Base-by-base conservation (phyloP, 108 stramenopile genomes). In the Skeletonema potamos region DNA sequence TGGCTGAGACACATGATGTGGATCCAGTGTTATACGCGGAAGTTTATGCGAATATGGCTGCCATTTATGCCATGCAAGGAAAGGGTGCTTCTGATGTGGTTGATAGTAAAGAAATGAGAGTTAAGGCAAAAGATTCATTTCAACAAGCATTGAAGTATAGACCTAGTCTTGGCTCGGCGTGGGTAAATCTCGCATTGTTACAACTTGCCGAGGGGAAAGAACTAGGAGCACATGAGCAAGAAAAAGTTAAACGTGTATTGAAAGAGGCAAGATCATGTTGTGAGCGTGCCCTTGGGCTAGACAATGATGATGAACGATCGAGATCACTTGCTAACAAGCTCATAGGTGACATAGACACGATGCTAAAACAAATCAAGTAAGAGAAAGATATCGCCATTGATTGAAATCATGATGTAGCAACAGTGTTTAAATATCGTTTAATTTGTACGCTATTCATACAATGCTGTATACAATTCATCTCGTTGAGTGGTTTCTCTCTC, bases 21-120 rank as follows among this genome's bases (percentile, higher is more conserved):
- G 78, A 79, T 68, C 70, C 66, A 26, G 26, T 33, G n/a, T 32
- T 79, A n/a, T 79, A 79, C 22, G 71, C 71, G 11, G 78, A 79
- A 28, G 78, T 79, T 28, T 66, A 68, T 60, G 54, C 78, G 20
- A 79, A 79, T 51, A 70, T 72, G 71, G 71, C 71, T 39, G 78
- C 78, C 17, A 46, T 79, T 29, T 68, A 72, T 58, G 78, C 78
- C 13, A 79, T 72, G 77, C 66, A 71, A 33, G 66, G 70, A 32
- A 72, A 66, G 46, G 77, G 32, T 12, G 29, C 2, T n/a, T n/a
- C n/a, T 29, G 24, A 34, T 24, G 33, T 29, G 41, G 15, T 4
- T 15, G 48, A 51, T 10, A 68, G 27, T 44, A 56, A 15, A 37
- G 60, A 72, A 57, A 28, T 66, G 12, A 54, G 71, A 60, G 3